Base-by-base conservation (phyloP, 495 filamentous ascomycete genomes). In the Pseudomonodictys pantanalensis region DNA sequence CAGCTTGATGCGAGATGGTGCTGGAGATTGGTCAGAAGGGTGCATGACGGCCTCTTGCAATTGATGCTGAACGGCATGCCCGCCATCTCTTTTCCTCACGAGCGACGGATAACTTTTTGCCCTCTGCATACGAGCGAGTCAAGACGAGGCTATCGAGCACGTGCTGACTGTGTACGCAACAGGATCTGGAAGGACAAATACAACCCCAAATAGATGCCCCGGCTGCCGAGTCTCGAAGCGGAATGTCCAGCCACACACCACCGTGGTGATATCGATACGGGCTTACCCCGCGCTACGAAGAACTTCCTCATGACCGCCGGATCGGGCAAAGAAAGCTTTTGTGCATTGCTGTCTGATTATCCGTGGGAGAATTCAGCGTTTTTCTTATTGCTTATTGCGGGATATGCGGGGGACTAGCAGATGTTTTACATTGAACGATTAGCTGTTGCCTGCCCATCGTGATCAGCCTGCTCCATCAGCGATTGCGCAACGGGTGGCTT, bases 151-250 rank as follows among this genome's bases (percentile, higher is more conserved):
- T 32, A 52, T 12, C n/a, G 53, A 18, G 49, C 59, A 56, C 49
- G 54, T 62, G 64, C 64, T 67, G 48, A 67, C 58, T 1, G 54
- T 17, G 20, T 35, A 15, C 24, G 20, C 17, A 25, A 49, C 45
- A 96, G 91, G 91, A 95, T 96, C 61, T 95, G 91, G 91, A 96
- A 96, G 71, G 89, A 92, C 45, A 96, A 96, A 73, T 96, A 96
- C 74, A 83, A 89, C 69, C 83, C 89, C 60, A 77, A 86, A 70
- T 68, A 53, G 28, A 18, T 12, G 52, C n/a, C 4, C 8, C 20
- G 47, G 9, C 6, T 18, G 25, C 29, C 17, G 47, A 11, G 24
- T 18, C 15, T 15, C 22, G 3, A 15, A 11, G 44, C 12, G 44
- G 12, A 5, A 41, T 41, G 20, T 41, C 7, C 15, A 15, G 7